Evolutionary conservation across 2,329 filamentous ascomycete species (phyloP).

Genomic region (Talaromyces piceae): DNA sequence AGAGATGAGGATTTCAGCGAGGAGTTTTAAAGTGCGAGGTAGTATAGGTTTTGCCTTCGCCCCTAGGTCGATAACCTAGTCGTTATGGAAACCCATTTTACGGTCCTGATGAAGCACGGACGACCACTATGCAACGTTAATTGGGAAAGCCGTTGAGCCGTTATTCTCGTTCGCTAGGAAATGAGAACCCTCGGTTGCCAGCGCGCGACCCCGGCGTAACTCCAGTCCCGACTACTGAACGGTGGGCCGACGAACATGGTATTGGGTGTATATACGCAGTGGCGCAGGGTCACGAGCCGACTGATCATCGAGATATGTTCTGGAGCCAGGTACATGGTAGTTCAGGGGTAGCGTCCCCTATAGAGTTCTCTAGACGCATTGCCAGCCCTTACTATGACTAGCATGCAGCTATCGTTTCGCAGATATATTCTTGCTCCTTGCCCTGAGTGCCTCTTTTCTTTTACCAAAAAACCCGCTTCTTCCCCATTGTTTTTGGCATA

Average conservation of each 20-base stretch:
- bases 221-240: background rate
- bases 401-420: background rate
- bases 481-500: background rate
- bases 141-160: background rate
- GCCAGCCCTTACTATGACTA: background rate
- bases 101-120: background rate
- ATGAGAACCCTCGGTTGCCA: too few relatives aligned
- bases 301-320: background rate
- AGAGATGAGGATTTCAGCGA: background rate
- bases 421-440: background rate
- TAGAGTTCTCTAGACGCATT: background rate
- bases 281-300: background rate
- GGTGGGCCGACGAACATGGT: background rate
- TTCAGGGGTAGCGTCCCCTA: background rate
- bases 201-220: too few relatives aligned
- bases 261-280: background rate
- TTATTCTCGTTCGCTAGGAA: too few relatives aligned
- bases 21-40: background rate
- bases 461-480: background rate
- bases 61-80: background rate
- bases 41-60: background rate
- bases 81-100: background rate
- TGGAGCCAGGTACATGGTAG: background rate
- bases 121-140: background rate
- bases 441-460: background rate